Percentiles rank a stretch among this genome's conserved stretches.
phyloP scores from a whole-genome alignment of 140 eudicot genomes.

The Bidens hawaiensis region DNA sequence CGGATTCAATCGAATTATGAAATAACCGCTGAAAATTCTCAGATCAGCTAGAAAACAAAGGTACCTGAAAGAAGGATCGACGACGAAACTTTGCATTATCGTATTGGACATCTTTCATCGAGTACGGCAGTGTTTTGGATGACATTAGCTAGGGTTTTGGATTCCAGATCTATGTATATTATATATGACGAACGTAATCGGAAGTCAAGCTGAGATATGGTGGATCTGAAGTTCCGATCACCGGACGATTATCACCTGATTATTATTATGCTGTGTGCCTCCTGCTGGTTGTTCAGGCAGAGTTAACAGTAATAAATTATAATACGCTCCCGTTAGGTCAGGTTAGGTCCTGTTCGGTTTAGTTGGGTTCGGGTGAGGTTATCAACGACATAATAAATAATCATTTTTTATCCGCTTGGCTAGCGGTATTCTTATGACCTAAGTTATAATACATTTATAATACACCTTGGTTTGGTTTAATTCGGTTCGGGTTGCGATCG shows the following conservation, averaged over 20 bases:
- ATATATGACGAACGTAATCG: background rate
- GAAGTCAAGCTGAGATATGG: background rate
- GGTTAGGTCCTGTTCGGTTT: no score
- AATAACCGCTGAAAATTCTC: background rate
- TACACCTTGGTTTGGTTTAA: no score
- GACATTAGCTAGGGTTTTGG: slow-evolving; percentile 44
- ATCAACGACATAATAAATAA: no score
- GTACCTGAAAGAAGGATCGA: slow-evolving; percentile 61
- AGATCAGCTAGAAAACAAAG: slow-evolving; percentile 12
- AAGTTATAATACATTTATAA: no score
- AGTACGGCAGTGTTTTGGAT: slow-evolving; percentile 67
- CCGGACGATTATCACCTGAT: background rate
- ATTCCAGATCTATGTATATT: slow-evolving; percentile 25
- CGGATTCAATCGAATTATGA: background rate
- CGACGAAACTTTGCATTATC: slow-evolving; percentile 94
- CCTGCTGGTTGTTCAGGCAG: background rate
- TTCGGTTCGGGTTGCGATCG: background rate
- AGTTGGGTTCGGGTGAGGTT: background rate
- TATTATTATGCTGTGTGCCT: no score
- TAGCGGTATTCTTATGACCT: no score
- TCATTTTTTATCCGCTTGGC: no score
- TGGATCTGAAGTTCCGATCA: background rate
- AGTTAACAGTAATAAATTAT: no score
- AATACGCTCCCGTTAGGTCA: no score
- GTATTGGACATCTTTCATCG: slow-evolving; percentile 66